phyloP scores from a whole-genome alignment of 1,284 basidiomycete genomes.

The Athelia sp. region DNA sequence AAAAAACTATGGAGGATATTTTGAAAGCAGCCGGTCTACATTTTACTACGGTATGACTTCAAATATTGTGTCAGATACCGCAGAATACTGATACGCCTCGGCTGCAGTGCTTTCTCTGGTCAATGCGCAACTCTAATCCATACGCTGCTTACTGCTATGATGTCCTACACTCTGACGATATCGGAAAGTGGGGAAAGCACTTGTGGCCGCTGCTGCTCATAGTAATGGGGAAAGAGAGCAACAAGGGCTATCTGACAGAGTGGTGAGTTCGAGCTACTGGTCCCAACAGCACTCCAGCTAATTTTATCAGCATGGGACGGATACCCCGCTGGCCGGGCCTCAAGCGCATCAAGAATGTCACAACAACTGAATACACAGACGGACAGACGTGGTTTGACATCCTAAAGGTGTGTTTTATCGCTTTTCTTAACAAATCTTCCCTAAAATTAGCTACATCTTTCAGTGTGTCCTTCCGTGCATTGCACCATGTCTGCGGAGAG shows the following conservation, averaged over 20 bases:
- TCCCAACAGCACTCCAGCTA: not conserved
- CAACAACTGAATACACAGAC: constrained; percentile 16
- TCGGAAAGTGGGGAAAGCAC: constrained; percentile 16
- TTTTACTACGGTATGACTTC: constrained; percentile 15
- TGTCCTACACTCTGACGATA: constrained; percentile 16
- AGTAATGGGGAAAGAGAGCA: constrained; percentile 2
- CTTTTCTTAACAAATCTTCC: not conserved
- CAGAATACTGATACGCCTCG: constrained; percentile 14
- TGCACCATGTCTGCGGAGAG: constrained; percentile 16
- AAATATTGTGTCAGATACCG: constrained; percentile 2
- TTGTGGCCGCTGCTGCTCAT: constrained; percentile 12
- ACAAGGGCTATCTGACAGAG: constrained; percentile 10
- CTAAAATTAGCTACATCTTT: not conserved
- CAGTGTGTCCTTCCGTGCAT: constrained; percentile 19
- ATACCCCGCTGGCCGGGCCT: constrained; percentile 15
- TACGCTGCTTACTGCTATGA: constrained; percentile 15
- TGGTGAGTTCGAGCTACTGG: constrained; percentile 1
- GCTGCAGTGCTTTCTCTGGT: not conserved
- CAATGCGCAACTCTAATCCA: constrained; percentile 5
- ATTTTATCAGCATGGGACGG: constrained; percentile 8
- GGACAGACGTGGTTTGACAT: constrained; percentile 18
- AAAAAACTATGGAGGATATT: constrained; percentile 13
- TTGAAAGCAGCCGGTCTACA: constrained; percentile 20
- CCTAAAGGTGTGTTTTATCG: constrained; percentile 7
- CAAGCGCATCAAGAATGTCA: constrained; percentile 18